Evolutionary conservation across 1,284 basidiomycete species (phyloP), one percentile per base, ranked within the genome.

Genomic region (Austroboletus novae-zelandiae): DNA sequence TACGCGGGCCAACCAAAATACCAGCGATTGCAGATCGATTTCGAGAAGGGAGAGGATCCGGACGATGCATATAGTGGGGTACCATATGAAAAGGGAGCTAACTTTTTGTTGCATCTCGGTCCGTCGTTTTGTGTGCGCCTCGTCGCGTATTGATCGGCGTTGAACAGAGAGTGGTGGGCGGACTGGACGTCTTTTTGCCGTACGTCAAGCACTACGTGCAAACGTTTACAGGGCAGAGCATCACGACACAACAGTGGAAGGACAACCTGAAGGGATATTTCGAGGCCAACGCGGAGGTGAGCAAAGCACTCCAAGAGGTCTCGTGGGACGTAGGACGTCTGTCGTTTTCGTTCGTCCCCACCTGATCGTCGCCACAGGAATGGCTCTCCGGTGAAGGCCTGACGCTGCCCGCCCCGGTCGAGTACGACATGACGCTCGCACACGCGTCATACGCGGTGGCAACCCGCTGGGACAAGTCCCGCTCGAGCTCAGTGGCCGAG

Each of bases 221-320:
- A 47, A 84, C 82, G 0, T 93, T 86, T 69, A 81, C 80, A 55
- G 89, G 93, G 14, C 82, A 86, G 65, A 90, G 91, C 55, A 91
- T 98, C 66, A 89, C 88, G 14, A 97, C 94, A 0, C 75, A 83
- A 35, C 81, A 96, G 60, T 98, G 94, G 94, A 88, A 90, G 61
- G 73, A 76, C 5, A 92, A 98, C 65, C 74, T 99, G 18, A 91
- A 88, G 60, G 71, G 66, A n/a, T 96, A 88, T 68, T 98, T 84
- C 71, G 72, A 73, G 57, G 73, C 76, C 56, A 71, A 88, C 61
- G 79, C 36, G 79, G 23, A 79, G 77, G 10, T 67, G 74, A 9
- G 80, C 85, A 79, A 84, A 55, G 78, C 80, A 30, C 77, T 98
- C 34, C 77, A 89, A 57, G 77, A 72, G 45, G 78, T 97, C 37